Conservation (phyloP, 768 basidiomycete genomes). For the Piloderma croceum region DNA sequence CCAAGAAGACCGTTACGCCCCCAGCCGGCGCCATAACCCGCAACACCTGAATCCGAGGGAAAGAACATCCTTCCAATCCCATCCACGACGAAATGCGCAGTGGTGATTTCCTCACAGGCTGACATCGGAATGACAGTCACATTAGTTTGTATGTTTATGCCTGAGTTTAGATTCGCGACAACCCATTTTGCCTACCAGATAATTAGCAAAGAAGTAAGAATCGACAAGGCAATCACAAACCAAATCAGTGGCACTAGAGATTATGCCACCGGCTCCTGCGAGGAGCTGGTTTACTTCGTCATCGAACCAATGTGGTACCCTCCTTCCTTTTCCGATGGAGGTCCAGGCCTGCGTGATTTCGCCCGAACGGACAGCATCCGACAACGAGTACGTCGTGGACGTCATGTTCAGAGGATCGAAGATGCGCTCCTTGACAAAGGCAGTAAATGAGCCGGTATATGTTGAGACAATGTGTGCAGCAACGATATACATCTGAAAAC, state of each 20-base stretch:
- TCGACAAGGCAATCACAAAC: constrained; percentile 18
- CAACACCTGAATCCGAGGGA: constrained; percentile 21
- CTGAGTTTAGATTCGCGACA: constrained; percentile 27
- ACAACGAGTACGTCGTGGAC: constrained; percentile 32
- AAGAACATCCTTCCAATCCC: too few relatives aligned
- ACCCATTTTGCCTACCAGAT: constrained; percentile 41
- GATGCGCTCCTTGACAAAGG: constrained; percentile 39
- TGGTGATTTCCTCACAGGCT: constrained; percentile 25
- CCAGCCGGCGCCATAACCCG: constrained; percentile 42
- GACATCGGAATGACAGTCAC: constrained; percentile 27
- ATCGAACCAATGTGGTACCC: too few relatives aligned
- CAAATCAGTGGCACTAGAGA: constrained; percentile 38
- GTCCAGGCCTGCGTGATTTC: too few relatives aligned
- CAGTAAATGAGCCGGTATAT: constrained; percentile 19
- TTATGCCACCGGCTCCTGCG: constrained; percentile 39
- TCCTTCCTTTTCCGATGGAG: too few relatives aligned
- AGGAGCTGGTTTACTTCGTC: constrained; percentile 19
- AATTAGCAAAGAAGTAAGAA: too few relatives aligned
- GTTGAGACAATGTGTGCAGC: constrained; percentile 25
- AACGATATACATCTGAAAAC: constrained; percentile 33
- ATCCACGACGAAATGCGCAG: constrained; percentile 25
- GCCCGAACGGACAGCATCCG: constrained; percentile 28
- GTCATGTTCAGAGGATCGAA: constrained; percentile 37
- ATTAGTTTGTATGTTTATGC: constrained; percentile 25
- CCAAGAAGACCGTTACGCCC: constrained; percentile 31